Conservation (phyloP, 2,329 filamentous ascomycete species). For the Orbilia javanica region DNA sequence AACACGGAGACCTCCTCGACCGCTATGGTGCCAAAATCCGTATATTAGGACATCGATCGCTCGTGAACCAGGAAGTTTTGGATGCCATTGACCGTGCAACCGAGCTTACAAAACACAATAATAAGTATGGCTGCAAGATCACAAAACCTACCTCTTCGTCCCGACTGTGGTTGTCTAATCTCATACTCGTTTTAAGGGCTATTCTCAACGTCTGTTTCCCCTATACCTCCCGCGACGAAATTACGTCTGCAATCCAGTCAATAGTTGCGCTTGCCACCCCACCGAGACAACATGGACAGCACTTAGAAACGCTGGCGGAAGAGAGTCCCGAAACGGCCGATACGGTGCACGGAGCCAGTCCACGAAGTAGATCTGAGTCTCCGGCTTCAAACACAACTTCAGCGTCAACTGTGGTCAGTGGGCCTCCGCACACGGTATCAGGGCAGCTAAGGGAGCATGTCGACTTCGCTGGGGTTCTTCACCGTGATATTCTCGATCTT, state of each 20-base stretch:
- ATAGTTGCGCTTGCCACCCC: conserved; percentile 72
- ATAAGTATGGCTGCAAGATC: conserved; percentile 71
- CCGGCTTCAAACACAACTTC: conserved; percentile 50
- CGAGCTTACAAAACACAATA: conserved; percentile 87
- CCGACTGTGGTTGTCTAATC: neutral
- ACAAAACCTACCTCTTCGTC: neutral
- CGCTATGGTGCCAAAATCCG: conserved; percentile 90
- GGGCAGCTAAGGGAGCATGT: conserved; percentile 39
- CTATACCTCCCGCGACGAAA: conserved; percentile 95
- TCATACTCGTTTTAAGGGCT: conserved; percentile 68
- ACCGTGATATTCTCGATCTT: conserved; percentile 71
- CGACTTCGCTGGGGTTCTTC: conserved; percentile 49
- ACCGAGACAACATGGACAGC: conserved; percentile 6
- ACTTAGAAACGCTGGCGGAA: conserved; percentile 40
- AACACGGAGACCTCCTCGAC: conserved; percentile 92
- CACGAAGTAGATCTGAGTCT: conserved; percentile 42
- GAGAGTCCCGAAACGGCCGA: conserved; percentile 28
- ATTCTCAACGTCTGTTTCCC: conserved; percentile 96
- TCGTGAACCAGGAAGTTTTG: conserved; percentile 88
- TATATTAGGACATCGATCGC: conserved; percentile 83
- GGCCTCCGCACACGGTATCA: conserved; percentile 10
- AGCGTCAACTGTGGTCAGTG: conserved; percentile 45
- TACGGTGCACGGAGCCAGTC: neutral
- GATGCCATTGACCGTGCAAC: conserved; percentile 88
- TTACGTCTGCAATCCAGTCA: conserved; percentile 86